A percentile compares a stretch with the other conserved stretches of the same genome.
phyloP scores from a whole-genome alignment of 108 stramenopile species.

The Nannochloropsis salina region DNA sequence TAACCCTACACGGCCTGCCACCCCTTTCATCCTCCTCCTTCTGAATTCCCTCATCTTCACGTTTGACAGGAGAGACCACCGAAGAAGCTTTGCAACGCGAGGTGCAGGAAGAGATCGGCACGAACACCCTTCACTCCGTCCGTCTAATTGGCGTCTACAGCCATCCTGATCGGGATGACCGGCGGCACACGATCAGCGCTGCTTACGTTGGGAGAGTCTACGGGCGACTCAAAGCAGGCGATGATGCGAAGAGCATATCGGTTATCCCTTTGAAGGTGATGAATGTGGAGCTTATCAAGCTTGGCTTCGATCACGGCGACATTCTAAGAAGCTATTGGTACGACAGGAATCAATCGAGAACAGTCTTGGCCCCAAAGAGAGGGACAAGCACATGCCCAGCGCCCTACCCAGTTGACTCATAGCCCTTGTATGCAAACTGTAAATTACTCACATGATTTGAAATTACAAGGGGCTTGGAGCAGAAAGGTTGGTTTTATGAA shows the following conservation, averaged over 20 bases:
- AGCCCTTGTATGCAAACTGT: no score
- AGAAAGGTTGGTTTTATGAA: no score
- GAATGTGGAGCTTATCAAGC: conserved; percentile 7
- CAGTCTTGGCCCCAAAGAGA: no score
- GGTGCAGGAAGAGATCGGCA: conserved; percentile 9
- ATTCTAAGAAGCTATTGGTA: conserved; percentile 20
- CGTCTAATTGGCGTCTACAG: conserved; percentile 1
- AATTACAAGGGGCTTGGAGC: no score
- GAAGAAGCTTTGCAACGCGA: not conserved
- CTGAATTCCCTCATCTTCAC: not conserved
- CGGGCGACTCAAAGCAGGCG: not conserved
- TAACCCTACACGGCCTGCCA: not conserved
- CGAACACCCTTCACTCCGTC: not conserved
- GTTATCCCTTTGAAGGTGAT: not conserved
- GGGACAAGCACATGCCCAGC: no score
- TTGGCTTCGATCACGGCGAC: not conserved
- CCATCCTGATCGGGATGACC: not conserved
- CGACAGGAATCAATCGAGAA: no score
- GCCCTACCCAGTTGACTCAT: no score
- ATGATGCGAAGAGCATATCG: not conserved
- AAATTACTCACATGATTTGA: no score
- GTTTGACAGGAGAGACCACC: not conserved
- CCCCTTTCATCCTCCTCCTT: not conserved
- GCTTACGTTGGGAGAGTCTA: not conserved
- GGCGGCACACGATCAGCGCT: not conserved